Conservation (phyloP, 2,329 filamentous ascomycete genomes). For the Aspergillus persii region DNA sequence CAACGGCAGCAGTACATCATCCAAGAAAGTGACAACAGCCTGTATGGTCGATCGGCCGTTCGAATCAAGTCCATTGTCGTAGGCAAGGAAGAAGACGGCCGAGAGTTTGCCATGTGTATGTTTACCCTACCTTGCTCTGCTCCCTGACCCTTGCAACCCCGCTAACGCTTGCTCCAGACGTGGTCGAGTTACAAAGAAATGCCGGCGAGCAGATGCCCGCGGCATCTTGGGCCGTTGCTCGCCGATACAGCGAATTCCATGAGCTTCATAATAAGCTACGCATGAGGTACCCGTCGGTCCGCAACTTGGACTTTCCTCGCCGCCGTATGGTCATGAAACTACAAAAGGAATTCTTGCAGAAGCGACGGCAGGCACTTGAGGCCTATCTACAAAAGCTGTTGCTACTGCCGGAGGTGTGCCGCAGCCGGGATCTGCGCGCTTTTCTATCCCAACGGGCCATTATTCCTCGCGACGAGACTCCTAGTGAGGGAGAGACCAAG, state of each 20-base stretch:
- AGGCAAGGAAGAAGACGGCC: slow-evolving; percentile 84
- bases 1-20: slow-evolving; percentile 96
- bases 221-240: slow-evolving; percentile 89
- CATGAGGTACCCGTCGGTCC: slow-evolving; percentile 79
- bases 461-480: slow-evolving; percentile 61
- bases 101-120: slow-evolving; percentile 83
- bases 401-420: slow-evolving; percentile 86
- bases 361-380: slow-evolving; percentile 78
- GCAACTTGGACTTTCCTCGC: slow-evolving; percentile 86
- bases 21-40: slow-evolving; percentile 95
- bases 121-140: slow-evolving; percentile 5
- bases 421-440: slow-evolving; percentile 83
- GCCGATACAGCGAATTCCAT: slow-evolving; percentile 94
- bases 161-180: slow-evolving; percentile 50
- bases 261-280: slow-evolving; percentile 89
- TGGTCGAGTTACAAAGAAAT: slow-evolving; percentile 85
- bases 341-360: slow-evolving; percentile 92
- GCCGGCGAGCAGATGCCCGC: slow-evolving; percentile 95
- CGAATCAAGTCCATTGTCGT: slow-evolving; percentile 92
- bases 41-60: slow-evolving; percentile 87
- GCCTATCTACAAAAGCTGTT: slow-evolving; percentile 80
- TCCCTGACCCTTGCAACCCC: background rate
- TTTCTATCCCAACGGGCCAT: slow-evolving; percentile 88
- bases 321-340: slow-evolving; percentile 94
- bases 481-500: slow-evolving; percentile 65